A percentile compares a stretch with the other conserved stretches of the same genome.
These are phyloP conservation scores for Flammula alnicola DNA, from an alignment of 1,284 basidiomycete genomes.

Conservation along the genomic window DNA sequence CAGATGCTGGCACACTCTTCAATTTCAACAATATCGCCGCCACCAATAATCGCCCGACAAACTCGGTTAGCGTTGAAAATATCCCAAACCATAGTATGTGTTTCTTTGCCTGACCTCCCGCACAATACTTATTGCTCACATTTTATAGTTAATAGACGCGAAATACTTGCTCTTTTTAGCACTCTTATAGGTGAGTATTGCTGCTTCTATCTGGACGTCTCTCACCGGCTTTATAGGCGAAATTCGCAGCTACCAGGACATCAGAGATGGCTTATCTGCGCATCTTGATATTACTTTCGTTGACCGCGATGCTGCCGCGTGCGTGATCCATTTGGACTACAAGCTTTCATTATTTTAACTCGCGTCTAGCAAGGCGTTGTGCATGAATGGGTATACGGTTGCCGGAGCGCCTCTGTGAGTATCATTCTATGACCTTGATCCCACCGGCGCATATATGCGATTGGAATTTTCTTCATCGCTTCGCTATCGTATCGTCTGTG, in stretches of 20 bases:
- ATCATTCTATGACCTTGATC: too few species aligned
- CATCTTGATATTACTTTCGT: conserved; percentile 56
- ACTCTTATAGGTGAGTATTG: conserved; percentile 53
- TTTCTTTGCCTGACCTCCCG: neutral
- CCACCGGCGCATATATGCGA: neutral
- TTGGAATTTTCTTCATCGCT: conserved; percentile 3
- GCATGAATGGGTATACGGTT: conserved; percentile 69
- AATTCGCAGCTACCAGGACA: conserved; percentile 48
- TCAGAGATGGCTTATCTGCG: conserved; percentile 42
- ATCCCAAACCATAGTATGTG: conserved; percentile 26
- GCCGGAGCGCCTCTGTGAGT: conserved; percentile 56
- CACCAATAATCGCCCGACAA: conserved; percentile 23
- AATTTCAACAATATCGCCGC: conserved; percentile 12
- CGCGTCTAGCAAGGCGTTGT: conserved; percentile 58
- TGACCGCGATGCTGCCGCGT: conserved; percentile 54
- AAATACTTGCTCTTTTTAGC: conserved; percentile 60
- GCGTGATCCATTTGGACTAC: conserved; percentile 6
- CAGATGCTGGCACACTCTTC: conserved; percentile 15
- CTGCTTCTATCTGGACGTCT: neutral
- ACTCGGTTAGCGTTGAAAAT: conserved; percentile 30
- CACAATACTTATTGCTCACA: conserved; percentile 2
- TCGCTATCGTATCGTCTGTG: too few species aligned
- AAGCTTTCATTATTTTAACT: conserved; percentile 5
- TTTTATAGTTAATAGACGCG: conserved; percentile 45
- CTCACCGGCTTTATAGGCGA: conserved; percentile 41